Conservation (phyloP, 1,284 basidiomycete genomes). For the Pyrrhoderma lamaoense region DNA sequence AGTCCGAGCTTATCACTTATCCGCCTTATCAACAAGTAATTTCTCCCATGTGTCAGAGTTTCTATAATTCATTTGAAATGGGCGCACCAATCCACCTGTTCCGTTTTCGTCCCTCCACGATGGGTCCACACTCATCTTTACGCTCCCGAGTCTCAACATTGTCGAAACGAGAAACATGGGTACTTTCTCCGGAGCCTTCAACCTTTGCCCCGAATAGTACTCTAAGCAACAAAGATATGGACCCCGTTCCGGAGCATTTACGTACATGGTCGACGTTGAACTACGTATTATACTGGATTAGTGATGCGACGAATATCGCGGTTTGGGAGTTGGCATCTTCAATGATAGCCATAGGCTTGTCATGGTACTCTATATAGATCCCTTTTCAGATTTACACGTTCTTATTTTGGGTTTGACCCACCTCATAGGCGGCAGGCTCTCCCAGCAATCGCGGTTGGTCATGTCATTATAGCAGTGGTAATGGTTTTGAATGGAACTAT, state of each 20-base stretch:
- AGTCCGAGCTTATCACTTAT: no score
- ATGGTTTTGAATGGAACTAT: conserved; percentile 64
- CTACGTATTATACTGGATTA: conserved; percentile 60
- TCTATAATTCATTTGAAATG: not conserved
- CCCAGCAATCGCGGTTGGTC: conserved; percentile 55
- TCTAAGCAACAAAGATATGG: conserved; percentile 73
- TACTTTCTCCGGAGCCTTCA: conserved; percentile 40
- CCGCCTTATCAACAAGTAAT: no score
- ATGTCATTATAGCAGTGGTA: conserved; percentile 48
- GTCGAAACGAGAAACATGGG: conserved; percentile 30
- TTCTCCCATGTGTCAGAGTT: no score
- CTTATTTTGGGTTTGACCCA: not conserved
- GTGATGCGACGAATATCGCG: conserved; percentile 46
- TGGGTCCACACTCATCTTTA: no score
- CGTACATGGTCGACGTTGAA: conserved; percentile 60
- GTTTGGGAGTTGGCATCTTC: conserved; percentile 46
- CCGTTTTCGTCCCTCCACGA: no score
- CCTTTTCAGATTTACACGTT: not conserved
- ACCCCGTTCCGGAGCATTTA: conserved; percentile 50
- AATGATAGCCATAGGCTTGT: conserved; percentile 59
- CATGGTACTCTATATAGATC: conserved; percentile 36
- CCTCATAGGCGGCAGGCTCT: conserved; percentile 47
- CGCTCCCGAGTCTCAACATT: not conserved
- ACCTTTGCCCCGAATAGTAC: conserved; percentile 43
- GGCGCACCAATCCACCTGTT: no score